Base-by-base conservation (phyloP, 768 basidiomycete species). In the Rhodotorula paludigena region DNA sequence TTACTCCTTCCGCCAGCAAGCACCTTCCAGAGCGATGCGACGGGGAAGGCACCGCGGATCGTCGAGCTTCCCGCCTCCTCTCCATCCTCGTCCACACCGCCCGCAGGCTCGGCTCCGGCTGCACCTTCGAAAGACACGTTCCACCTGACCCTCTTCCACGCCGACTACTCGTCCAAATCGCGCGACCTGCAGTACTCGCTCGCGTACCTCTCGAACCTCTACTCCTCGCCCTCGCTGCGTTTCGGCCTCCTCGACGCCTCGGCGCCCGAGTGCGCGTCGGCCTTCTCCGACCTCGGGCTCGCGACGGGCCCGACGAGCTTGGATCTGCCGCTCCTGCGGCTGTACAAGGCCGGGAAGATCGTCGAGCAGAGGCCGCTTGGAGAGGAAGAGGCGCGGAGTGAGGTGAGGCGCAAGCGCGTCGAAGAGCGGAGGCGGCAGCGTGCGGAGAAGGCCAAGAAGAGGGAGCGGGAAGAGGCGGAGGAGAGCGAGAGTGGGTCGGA, bases 221-320 rank as follows among this genome's bases (percentile, higher is more conserved):
- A 58, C 49, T 11, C 45, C 47, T 68, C 71, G 4, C 52, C 55
- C 21, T 3, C 44, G 1, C 60, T 72, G 14, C 3, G 16, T 5
- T 72, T 72, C 59, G 48, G 23, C 30, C 6, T 62, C 60, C 42
- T 72, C 51, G 48, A 56, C 23, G 63, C 66, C 45, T 49, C 51
- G 39, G 14, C 66, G 45, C 56, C 57, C 52, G 8, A 18, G 11
- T 42, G 59, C 11, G 49, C 65, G 1, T 21, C 39, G 20, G 68
- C 71, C 8, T 72, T 68, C 63, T 72, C 68, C 60, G 71, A 72
- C 52, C 60, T 72, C 41, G 44, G 39, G 20, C 58, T 72, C 32
- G 62, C 71, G 18, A 59, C 60, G 9, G 47, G 59, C 28, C 55
- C 71, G 21, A 72, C 66, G 5, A 33, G 61, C 25, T 32, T 33